Conservation (phyloP, 1,284 basidiomycete genomes). For the Tilletia walkeri region DNA sequence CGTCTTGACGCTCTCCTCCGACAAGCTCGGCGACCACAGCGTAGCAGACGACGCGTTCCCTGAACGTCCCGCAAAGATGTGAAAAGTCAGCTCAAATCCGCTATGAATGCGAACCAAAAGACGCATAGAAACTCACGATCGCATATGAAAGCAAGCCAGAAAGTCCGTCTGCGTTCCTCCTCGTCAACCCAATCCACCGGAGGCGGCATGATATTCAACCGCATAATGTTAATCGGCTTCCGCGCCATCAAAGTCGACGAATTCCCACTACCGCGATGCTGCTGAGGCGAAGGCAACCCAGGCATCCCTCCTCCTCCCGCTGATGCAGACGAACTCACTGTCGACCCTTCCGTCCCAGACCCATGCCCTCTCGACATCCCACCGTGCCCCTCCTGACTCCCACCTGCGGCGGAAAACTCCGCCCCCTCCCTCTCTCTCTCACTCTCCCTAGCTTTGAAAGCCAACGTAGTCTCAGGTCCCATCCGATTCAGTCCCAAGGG, state of each 20-base stretch:
- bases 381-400: too few species aligned
- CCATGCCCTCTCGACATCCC: too few species aligned
- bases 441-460: background rate
- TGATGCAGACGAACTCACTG: too few species aligned
- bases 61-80: background rate
- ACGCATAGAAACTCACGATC: constrained; percentile 13
- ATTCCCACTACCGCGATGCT: too few species aligned
- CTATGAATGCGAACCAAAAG: background rate
- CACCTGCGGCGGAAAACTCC: background rate
- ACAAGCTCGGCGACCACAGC: background rate
- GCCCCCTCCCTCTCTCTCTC: background rate
- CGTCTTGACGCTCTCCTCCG: constrained; percentile 12
- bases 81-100: background rate
- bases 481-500: constrained; percentile 7
- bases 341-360: too few species aligned
- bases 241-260: background rate
- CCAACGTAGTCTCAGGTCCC: background rate
- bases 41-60: constrained; percentile 13
- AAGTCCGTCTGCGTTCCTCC: constrained; percentile 24
- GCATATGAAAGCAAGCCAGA: constrained; percentile 13
- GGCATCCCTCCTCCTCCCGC: too few species aligned
- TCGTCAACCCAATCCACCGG: constrained; percentile 25
- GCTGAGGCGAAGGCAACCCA: too few species aligned
- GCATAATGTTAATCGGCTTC: constrained; percentile 15
- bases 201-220: constrained; percentile 14